A percentile compares a stretch with the other conserved stretches of the same genome.
Conservation (phyloP, 2,329 filamentous ascomycete species). For the Claviceps paspali region DNA sequence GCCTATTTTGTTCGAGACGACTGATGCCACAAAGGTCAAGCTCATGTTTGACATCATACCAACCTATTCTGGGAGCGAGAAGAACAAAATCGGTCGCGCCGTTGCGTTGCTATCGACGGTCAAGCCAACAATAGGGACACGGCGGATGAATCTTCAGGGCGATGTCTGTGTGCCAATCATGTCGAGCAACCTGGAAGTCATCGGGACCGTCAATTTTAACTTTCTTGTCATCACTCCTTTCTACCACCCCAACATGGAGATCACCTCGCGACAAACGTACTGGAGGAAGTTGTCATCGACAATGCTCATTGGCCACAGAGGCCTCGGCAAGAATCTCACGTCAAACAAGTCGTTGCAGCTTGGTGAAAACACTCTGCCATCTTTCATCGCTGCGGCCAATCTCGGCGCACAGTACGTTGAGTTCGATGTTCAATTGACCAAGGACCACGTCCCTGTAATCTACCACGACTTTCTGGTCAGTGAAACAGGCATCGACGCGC, state of each 20-base stretch:
- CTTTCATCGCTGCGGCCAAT: constrained; percentile 92
- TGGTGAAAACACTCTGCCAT: constrained; percentile 89
- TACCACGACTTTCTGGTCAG: constrained; percentile 98
- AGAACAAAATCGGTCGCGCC: constrained; percentile 76
- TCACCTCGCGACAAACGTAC: constrained; percentile 83
- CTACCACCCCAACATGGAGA: constrained; percentile 80
- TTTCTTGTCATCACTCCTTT: constrained; percentile 93
- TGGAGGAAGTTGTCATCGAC: constrained; percentile 88
- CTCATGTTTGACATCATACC: constrained; percentile 89
- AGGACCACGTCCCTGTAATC: constrained; percentile 94
- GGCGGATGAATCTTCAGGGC: constrained; percentile 82
- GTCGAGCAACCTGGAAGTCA: constrained; percentile 71
- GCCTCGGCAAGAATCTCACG: constrained; percentile 79
- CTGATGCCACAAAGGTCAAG: constrained; percentile 66
- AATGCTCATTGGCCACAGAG: constrained; percentile 60
- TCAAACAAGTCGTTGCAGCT: constrained; percentile 79
- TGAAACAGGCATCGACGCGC: constrained; percentile 92
- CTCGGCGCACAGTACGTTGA: constrained; percentile 65
- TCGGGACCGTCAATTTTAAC: constrained; percentile 92
- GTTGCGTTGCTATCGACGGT: constrained; percentile 80
- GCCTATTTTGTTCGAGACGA: constrained; percentile 76
- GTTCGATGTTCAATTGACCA: constrained; percentile 92
- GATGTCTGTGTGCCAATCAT: constrained; percentile 88
- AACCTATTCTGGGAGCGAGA: constrained; percentile 81
- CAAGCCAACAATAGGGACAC: constrained; percentile 65